Conservation (phyloP, 345 rosid genomes). For the Gossypium rotundifolium region DNA sequence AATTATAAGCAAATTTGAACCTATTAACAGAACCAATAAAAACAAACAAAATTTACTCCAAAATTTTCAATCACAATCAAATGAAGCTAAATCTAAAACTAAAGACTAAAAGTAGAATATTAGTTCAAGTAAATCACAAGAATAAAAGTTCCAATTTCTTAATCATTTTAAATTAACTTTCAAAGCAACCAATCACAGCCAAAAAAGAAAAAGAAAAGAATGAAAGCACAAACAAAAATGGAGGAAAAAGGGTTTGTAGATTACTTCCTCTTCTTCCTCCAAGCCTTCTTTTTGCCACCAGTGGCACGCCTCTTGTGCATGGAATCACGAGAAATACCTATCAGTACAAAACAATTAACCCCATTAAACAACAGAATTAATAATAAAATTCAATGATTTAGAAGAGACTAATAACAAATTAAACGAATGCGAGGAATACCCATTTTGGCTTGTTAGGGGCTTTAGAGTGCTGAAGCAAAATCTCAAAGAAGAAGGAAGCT, state of each 20-base stretch:
- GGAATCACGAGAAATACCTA: constrained; percentile 86
- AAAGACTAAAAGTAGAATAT: background rate
- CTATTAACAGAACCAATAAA: background rate
- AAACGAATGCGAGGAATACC: constrained; percentile 19
- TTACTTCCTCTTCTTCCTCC: constrained; percentile 95
- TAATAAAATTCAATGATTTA: background rate
- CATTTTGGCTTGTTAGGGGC: constrained; percentile 25
- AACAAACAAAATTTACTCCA: background rate
- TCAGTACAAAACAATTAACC: background rate
- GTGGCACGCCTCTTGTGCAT: constrained; percentile 96
- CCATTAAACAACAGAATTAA: background rate
- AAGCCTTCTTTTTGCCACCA: constrained; percentile 83
- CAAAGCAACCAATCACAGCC: background rate
- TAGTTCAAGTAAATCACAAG: background rate
- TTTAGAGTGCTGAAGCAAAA: background rate
- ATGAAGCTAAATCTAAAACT: background rate
- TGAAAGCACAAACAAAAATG: background rate
- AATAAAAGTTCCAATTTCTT: background rate
- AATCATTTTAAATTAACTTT: background rate
- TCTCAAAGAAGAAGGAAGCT: background rate
- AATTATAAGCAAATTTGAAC: background rate
- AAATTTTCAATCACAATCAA: background rate
- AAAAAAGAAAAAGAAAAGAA: background rate
- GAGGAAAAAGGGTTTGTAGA: background rate
- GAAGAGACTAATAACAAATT: background rate